phyloP scores from a whole-genome alignment of 805 yeast genomes.

The Pichia pseudocactophila region DNA sequence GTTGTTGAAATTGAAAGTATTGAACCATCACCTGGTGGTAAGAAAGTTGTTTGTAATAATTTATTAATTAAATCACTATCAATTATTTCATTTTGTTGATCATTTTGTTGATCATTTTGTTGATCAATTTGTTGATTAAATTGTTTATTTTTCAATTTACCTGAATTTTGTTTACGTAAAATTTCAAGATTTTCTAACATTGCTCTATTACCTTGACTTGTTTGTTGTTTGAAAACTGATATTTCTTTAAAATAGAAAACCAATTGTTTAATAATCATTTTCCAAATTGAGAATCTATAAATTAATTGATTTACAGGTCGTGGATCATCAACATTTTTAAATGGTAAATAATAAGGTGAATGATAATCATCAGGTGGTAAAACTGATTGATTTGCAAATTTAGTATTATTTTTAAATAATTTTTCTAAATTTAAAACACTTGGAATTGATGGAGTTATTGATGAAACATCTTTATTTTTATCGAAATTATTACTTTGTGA shows the following conservation, averaged over 20 bases:
- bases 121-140: too few relatives aligned
- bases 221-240: slow-evolving; percentile 42
- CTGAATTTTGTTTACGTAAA: slow-evolving; percentile 23
- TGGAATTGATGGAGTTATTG: neutral
- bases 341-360: slow-evolving; percentile 30
- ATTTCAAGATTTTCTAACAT: slow-evolving; percentile 36
- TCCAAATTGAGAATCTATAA: slow-evolving; percentile 49
- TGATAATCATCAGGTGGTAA: slow-evolving; percentile 26
- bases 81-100: slow-evolving; percentile 1
- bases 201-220: slow-evolving; percentile 37
- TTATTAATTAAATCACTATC: slow-evolving; percentile 25
- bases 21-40: slow-evolving; percentile 30
- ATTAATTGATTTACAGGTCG: slow-evolving; percentile 42
- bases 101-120: too few relatives aligned
- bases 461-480: neutral
- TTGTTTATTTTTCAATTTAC: slow-evolving; percentile 21
- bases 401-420: slow-evolving; percentile 10
- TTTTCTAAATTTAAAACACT: slow-evolving; percentile 10
- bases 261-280: slow-evolving; percentile 44
- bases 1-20: slow-evolving; percentile 29
- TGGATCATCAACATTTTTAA: slow-evolving; percentile 24
- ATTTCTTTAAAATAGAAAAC: slow-evolving; percentile 43
- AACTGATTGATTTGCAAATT: slow-evolving; percentile 18
- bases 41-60: slow-evolving; percentile 40
- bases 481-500: neutral